phyloP scores from a whole-genome alignment of 192 early-diverging fungal genomes.

The Dissophora globulifera region DNA sequence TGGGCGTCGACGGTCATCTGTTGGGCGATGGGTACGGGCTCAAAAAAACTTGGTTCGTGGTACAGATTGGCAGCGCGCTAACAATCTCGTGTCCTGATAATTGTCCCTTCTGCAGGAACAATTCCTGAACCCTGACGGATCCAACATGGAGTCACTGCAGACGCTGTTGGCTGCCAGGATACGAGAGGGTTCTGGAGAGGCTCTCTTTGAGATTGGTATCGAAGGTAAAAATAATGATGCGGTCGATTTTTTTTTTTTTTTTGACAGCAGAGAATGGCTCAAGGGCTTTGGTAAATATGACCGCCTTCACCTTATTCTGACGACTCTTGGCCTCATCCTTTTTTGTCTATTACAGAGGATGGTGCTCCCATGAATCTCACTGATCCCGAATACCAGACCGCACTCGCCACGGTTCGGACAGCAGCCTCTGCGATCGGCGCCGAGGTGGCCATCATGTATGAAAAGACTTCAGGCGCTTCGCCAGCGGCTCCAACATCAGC shows the following conservation, averaged over 20 bases:
- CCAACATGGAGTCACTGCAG: slow-evolving; percentile 59
- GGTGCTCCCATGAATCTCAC: slow-evolving; percentile 75
- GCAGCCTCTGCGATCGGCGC: slow-evolving; percentile 56
- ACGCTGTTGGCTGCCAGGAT: slow-evolving; percentile 58
- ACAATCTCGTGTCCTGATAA: background rate
- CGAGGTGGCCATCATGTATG: slow-evolving; percentile 61
- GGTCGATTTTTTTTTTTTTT: too few relatives aligned
- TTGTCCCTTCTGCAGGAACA: slow-evolving; percentile 50
- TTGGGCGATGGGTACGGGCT: too few relatives aligned
- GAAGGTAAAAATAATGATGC: slow-evolving; percentile 67
- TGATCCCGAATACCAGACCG: slow-evolving; percentile 55
- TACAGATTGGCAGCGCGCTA: too few relatives aligned
- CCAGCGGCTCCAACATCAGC: slow-evolving; percentile 1
- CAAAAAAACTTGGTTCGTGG: too few relatives aligned
- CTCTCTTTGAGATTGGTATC: slow-evolving; percentile 78
- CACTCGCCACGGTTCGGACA: slow-evolving; percentile 52
- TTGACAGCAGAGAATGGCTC: too few relatives aligned
- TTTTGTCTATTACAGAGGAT: slow-evolving; percentile 72
- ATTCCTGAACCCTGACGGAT: slow-evolving; percentile 54
- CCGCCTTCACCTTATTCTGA: too few relatives aligned
- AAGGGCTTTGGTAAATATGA: too few relatives aligned
- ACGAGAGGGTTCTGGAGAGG: slow-evolving; percentile 74
- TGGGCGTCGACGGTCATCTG: too few relatives aligned
- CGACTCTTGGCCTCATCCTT: background rate
- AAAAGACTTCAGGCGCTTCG: slow-evolving; percentile 27